Evolutionary conservation across 2,329 filamentous ascomycete genomes (phyloP), one percentile per base, ranked within the genome.

Genomic region (Sporothrix brasiliensis): DNA sequence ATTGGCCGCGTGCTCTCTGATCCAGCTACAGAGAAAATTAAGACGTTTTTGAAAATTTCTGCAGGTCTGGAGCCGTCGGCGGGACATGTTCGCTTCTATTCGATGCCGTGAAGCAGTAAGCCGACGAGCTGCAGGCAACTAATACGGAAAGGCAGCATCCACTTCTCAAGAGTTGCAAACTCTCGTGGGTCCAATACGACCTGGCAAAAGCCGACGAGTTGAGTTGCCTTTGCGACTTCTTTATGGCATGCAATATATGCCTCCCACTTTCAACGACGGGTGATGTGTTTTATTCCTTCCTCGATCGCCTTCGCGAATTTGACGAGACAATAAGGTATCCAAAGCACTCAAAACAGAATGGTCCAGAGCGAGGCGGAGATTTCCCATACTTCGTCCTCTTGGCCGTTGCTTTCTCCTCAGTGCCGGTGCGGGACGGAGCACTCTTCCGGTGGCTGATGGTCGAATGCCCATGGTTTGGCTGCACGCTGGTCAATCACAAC

Each of bases 81-180:
- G 58, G 58, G 39, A 27, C 1, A 10, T 47, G 47, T 13, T 60
- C 47, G 11, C n/a, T 50, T 49, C 30, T 2, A 19, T 44, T 13
- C 60, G 60, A 49, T 65, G 44, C 24, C 61, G 61, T 50, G 61
- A 65, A 50, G 27, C 24, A 65, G 61, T 65, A 50, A 65, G 27
- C 49, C 65, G 65, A 58, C 30, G 41, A 47, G 58, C n/a, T 24
- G 27, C 13, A 41, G 30, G 58, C 39, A 34, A 27, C 39, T 63
- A 63, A 63, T 21, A 47, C 58, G 58, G 58, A 24, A 47, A 27
- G 27, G 39, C 58, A 63, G 21, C 39, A 21, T 58, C 54, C 54
- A 63, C 58, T 24, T 16, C 21, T 47, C 58, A 16, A 21, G 9
- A 21, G 19, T 41, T 44, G n/a, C 58, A 60, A 41, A 41, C 30